Conservation (phyloP, 257 asterid species). For the Solanum dulcamara region DNA sequence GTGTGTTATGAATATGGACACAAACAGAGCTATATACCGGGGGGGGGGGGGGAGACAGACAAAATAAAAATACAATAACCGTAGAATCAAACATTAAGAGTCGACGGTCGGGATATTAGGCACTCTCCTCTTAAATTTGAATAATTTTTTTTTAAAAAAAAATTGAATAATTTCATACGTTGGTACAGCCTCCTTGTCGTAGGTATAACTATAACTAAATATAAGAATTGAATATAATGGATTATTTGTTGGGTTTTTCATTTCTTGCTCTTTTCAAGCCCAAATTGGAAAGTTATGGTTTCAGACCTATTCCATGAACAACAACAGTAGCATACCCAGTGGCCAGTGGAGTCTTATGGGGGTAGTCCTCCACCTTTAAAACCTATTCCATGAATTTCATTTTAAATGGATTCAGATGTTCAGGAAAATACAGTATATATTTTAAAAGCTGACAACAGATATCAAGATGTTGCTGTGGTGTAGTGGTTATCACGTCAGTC, state of each 20-base stretch:
- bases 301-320: background rate
- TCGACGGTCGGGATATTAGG: background rate
- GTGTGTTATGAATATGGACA: background rate
- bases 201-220: background rate
- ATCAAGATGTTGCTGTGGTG: slow-evolving; percentile 28
- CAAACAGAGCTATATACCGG: background rate
- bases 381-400: background rate
- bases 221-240: background rate
- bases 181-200: background rate
- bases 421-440: no score
- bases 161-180: background rate
- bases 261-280: background rate
- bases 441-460: no score
- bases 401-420: background rate
- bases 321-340: no score
- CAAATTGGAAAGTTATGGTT: background rate
- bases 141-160: no score
- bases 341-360: no score
- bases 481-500: slow-evolving; percentile 52
- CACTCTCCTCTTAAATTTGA: background rate
- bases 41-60: background rate
- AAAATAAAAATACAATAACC: background rate
- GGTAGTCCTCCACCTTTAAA: background rate
- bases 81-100: background rate
- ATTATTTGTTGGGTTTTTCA: background rate